Base-by-base conservation (phyloP, 352 stramenopile genomes). In the Globisporangium splendens region DNA sequence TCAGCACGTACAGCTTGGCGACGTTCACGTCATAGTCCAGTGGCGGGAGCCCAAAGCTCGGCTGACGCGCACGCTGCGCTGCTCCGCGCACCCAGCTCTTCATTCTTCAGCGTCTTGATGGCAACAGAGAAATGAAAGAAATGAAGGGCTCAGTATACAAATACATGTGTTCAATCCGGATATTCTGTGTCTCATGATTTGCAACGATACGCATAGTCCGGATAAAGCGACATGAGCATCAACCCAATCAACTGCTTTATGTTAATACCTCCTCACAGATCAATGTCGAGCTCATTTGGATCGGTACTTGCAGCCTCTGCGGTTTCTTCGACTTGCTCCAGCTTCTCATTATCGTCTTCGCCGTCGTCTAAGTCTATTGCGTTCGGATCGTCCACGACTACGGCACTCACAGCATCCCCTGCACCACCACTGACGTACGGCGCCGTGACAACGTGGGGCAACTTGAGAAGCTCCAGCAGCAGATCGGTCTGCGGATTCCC, bases 401-500 rank as follows among this genome's bases (percentile, higher is more conserved):
- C 57, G 22, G 28, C 44, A 28, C 60, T 28, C 11, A 43, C 57
- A 15, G 14, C 33, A 14, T 4, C 35, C 7, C 46, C 33, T 38
- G 12, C 17, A 5, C 35, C 14, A 3, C 47, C 24, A 28, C 56
- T 48, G 5, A 39, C 47, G 65, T 88, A 98, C n/a, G 96, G 93
- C 18, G 93, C 76, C 13, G 97, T 99, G 10, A 98, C 78, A 20
- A 94, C 82, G 63, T 99, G 97, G n/a, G 82, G 77, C 20, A 99
- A 71, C 61, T 96, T 92, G 35, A 99, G 73, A 47, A 98, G 68
- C 50, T 90, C 71, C 51, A 99, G 65, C 28, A 98, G 74, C 53
- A 86, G 52, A 67, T 99, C 97, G 1, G 96, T 99, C 65, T 99
- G 96, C 8, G 93, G 96, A 61, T 98, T 99, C 2, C 96, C 95